Base-by-base conservation (phyloP, 371 early-diverging fungal genomes). In the Saksenaea oblongispora region DNA sequence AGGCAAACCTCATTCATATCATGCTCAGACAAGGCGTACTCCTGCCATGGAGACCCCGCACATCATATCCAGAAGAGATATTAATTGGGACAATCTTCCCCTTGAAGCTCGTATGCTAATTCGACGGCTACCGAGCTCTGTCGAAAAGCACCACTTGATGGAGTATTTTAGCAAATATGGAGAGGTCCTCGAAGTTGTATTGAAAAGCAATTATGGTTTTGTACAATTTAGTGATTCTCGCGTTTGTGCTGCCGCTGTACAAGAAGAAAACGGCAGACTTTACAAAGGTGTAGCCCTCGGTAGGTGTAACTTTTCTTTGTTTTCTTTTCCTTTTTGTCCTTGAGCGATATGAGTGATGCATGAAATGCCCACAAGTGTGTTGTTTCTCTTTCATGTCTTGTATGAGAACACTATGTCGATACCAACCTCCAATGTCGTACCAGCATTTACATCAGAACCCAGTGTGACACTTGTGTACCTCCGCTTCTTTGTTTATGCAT, bases 121-220 rank as follows among this genome's bases (percentile, higher is more conserved):
- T 57, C 75, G 76, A 61, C 69, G 73, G 36, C 56, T 81, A 26
- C 78, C 78, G 22, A 62, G 56, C 69, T 53, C 62, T 64, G 64
- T 67, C 34, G 67, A 69, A 61, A 71, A 73, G 55, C 70, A 69
- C 51, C 79, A 74, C 42, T 47, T 81, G 34, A 60, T 74, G 63
- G 66, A 71, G 18, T 68, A 76, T 51, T 81, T 81, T 74, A 74
- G 74, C 70, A 73, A 70, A 63, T 81, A 76, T 69, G 82, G 82
- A 51, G 67, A 72, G 41, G 72, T 81, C 7, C 55, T 71, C 51
- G 82, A 81, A 55, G 73, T 74, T 31, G 76, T 69, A 53, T 64
- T 71, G 47, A 76, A 76, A 62, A 64, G 62, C 57, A 59, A 67
- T 39, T 72, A 67, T 73, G 79, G 76, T 15, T 78, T 75, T 61